These are phyloP conservation scores for Pseudopithomyces maydicus DNA, from an alignment of 2,329 filamentous ascomycete genomes.

Conservation along the genomic window DNA sequence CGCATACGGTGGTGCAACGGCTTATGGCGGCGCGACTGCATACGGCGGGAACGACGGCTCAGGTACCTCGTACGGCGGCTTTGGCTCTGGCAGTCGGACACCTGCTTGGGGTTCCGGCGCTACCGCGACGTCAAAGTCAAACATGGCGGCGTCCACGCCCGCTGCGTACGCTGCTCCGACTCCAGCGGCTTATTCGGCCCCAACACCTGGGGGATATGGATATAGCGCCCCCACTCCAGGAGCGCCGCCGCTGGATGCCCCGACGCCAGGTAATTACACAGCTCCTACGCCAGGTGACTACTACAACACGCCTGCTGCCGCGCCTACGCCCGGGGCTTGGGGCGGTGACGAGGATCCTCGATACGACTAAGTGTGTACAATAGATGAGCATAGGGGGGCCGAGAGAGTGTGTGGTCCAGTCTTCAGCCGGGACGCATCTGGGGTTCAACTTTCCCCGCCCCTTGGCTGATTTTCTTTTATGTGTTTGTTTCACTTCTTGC, in stretches of 20 bases:
- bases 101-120: conserved; percentile 62
- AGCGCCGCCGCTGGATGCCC: conserved; percentile 43
- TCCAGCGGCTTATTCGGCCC: conserved; percentile 43
- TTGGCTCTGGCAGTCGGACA: conserved; percentile 55
- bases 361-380: conserved; percentile 19
- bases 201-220: conserved; percentile 41
- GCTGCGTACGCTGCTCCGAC: conserved; percentile 43
- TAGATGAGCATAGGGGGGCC: background rate
- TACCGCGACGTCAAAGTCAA: conserved; percentile 31
- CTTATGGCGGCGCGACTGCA: conserved; percentile 61
- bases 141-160: conserved; percentile 38
- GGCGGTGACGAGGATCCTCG: conserved; percentile 25
- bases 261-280: conserved; percentile 46
- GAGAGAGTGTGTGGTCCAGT: background rate
- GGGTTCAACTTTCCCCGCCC: background rate
- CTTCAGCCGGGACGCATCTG: background rate
- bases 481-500: background rate
- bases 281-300: conserved; percentile 45
- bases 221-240: conserved; percentile 46
- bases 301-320: conserved; percentile 47
- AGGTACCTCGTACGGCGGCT: conserved; percentile 57
- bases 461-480: conserved; percentile 52
- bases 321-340: conserved; percentile 64
- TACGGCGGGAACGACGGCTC: conserved; percentile 44
- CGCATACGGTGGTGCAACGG: conserved; percentile 53